These are phyloP conservation scores for Lactarius deliciosus DNA, from an alignment of 768 basidiomycete genomes.

Conservation along the genomic window DNA sequence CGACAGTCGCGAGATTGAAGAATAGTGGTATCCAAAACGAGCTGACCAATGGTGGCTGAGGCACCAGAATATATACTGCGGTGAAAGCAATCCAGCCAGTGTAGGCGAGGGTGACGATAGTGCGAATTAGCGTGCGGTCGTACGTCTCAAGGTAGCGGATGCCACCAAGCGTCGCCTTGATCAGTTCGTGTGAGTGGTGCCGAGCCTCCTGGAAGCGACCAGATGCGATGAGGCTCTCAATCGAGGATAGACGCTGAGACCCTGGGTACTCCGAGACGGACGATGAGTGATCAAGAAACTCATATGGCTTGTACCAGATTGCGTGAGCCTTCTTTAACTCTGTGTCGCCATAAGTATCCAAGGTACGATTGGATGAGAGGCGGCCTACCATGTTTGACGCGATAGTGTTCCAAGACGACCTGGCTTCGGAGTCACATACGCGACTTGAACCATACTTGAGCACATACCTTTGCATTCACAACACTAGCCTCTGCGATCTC, in stretches of 20 bases:
- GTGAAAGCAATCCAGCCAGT: conserved; percentile 74
- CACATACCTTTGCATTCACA: conserved; percentile 59
- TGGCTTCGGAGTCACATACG: conserved; percentile 29
- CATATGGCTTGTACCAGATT: conserved; percentile 64
- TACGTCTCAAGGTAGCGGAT: conserved; percentile 77
- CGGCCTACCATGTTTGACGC: conserved; percentile 66
- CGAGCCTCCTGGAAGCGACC: conserved; percentile 52
- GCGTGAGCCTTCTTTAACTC: conserved; percentile 60
- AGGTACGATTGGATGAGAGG: neutral
- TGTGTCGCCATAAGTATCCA: conserved; percentile 34
- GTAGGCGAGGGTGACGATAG: conserved; percentile 70
- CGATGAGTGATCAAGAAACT: conserved; percentile 42
- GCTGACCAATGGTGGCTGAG: conserved; percentile 29
- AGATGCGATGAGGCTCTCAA: conserved; percentile 47
- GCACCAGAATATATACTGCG: conserved; percentile 55
- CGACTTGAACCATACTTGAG: neutral
- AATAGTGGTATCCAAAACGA: conserved; percentile 17
- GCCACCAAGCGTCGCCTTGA: conserved; percentile 54
- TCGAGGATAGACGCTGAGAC: conserved; percentile 38
- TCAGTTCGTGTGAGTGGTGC: conserved; percentile 49
- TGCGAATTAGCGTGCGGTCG: conserved; percentile 69
- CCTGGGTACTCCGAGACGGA: conserved; percentile 38
- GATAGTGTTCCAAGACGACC: conserved; percentile 76
- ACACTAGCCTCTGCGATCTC: conserved; percentile 54
- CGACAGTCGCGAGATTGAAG: conserved; percentile 36